Conservation (phyloP, 2,329 filamentous ascomycete species). For the Chaetomiaceae sp. region DNA sequence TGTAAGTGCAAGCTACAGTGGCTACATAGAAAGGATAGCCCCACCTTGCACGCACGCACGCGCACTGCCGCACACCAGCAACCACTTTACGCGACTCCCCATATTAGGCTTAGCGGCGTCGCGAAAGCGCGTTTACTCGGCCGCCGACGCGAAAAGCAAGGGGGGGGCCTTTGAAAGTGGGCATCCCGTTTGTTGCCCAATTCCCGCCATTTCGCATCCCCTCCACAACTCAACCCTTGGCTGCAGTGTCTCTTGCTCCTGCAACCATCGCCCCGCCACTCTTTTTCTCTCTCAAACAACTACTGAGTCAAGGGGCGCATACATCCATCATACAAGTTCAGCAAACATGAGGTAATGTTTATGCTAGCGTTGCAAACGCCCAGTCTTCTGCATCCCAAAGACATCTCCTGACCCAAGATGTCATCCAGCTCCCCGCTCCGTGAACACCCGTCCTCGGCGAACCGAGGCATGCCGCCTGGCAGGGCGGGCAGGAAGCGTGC, state of each 20-base stretch:
- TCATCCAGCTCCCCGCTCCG: slow-evolving; percentile 74
- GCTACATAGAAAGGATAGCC: slow-evolving; percentile 3
- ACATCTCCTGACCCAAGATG: neutral
- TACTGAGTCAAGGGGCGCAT: too few species aligned
- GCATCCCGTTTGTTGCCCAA: slow-evolving; percentile 16
- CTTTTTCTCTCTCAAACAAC: neutral
- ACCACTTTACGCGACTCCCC: slow-evolving; percentile 29
- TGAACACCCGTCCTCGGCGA: slow-evolving; percentile 76
- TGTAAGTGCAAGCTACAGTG: neutral
- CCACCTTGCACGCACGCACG: neutral
- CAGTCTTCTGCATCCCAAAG: neutral
- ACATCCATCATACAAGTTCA: neutral
- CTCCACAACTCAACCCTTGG: slow-evolving; percentile 12
- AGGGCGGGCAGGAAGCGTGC: slow-evolving; percentile 53
- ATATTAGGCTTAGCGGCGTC: slow-evolving; percentile 23
- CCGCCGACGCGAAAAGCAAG: slow-evolving; percentile 25
- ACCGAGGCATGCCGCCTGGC: slow-evolving; percentile 58
- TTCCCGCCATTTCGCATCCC: slow-evolving; percentile 16
- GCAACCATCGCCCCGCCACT: slow-evolving; percentile 8
- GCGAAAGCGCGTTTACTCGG: slow-evolving; percentile 21
- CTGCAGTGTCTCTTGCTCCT: slow-evolving; percentile 4
- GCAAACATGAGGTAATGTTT: slow-evolving; percentile 29
- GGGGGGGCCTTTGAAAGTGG: slow-evolving; percentile 20
- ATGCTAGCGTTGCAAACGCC: neutral
- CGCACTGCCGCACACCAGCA: slow-evolving; percentile 11